Evolutionary conservation across 2,329 filamentous ascomycete genomes (phyloP), one percentile per base, ranked within the genome.

Genomic region (Alternaria angustiovoidea): DNA sequence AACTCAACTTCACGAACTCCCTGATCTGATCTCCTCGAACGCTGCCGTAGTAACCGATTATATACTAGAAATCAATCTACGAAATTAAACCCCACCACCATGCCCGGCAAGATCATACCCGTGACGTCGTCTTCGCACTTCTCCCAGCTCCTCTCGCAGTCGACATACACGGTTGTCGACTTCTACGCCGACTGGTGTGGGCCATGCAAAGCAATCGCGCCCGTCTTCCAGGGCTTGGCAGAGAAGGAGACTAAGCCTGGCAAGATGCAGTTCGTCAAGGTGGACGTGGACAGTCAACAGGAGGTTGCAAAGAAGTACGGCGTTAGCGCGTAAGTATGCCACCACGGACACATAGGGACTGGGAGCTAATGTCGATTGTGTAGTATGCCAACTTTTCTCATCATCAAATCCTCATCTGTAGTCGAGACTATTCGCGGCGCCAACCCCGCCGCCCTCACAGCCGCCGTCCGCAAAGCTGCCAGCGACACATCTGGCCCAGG

Each of bases 161-260:
- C 74, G 53, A 76, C 75, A 26, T 78, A 76, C 63, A 79, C 82
- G 55, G 78, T 85, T 56, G 79, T 83, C 70, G 83, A 85, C 73
- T 85, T 84, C 79, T 84, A 82, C 71, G 83, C 83, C 14, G 82
- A 82, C 64, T 87, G 85, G 84, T 86, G 85, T 71, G 84, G 84
- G 2, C 85, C 85, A 28, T 87, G 85, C 80, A 85, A 85, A 69
- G 78, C 81, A 34, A 84, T 87, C 55, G 81, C 81, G 3, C 85
- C 85, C 30, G 76, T 72, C 0, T 82, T 86, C 70, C 81, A 82
- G 55, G 76, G 82, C 65, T 79, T 86, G 55, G 85, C 84, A 59
- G 79, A 82, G 54, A 79, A 81, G 46, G 83, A 86, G 69, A 68
- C 78, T 24, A 80, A 82, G 58, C 77, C 80, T 0, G 79, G 80